Base-by-base conservation (phyloP, 768 basidiomycete genomes). In the Naganishia vishniacii region DNA sequence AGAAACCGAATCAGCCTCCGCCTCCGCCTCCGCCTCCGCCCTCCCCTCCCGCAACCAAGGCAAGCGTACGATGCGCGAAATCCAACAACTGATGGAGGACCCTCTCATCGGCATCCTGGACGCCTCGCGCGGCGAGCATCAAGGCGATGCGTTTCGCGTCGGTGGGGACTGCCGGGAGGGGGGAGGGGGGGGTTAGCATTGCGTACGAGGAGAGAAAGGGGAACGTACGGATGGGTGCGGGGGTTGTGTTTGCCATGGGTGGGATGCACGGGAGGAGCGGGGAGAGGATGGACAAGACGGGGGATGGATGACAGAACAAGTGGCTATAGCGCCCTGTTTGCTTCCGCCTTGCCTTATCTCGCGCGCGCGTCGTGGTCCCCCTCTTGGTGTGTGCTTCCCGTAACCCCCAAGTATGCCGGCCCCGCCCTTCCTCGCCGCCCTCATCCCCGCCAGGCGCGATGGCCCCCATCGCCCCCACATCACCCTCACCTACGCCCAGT, bases 401-500 rank as follows among this genome's bases (percentile, higher is more conserved):
- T 23, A 34, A 23, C 53, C 23, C 1, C 20, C 34, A 40, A 51
- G 16, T 3, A 56, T 56, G 53, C 11, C 53, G 2, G 34, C 53
- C 4, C 53, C 53, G 23, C 34, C 37, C 34, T 56, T 56, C 37
- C 53, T 56, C 53, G 15, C n/a, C 37, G n/a, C 53, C 20, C 37
- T 37, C 26, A 40, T 37, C n/a, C 53, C 53, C n/a, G n/a, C n/a
- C n/a, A n/a, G n/a, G n/a, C n/a, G 12, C 16, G 34, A 56, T 23
- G 20, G 13, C 4, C 8, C 53, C 32, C 32, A 56, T n/a, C n/a
- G n/a, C 5, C 74, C 76, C 1, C 71, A 72, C 56, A 72, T 81
- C 37, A 81, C 80, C 3, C 63, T 80, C 20, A 81, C 80, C 18
- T 80, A 79, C 70, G 80, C 80, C 12, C 80, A 81, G 58, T 79